Base-by-base conservation (phyloP, 2,329 filamentous ascomycete genomes). In the Xylariaceae sp. region DNA sequence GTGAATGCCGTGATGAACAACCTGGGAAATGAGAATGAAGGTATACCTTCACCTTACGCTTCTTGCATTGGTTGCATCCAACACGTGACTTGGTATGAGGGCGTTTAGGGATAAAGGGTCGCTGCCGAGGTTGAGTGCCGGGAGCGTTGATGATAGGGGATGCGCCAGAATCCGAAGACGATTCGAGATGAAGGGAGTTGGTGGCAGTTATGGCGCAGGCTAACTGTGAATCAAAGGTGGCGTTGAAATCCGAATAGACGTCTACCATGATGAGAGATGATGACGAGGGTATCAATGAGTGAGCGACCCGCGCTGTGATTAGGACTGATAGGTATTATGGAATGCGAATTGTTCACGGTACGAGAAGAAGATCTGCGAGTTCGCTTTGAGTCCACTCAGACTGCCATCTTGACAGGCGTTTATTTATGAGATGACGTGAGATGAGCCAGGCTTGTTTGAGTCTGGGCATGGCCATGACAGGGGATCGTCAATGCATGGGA, bases 41-140 rank as follows among this genome's bases (percentile, higher is more conserved):
- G 17, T 59, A 51, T 52, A 71, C 69, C 67, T 71, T 83, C 56
- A 82, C 78, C 69, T 81, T 82, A 57, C 82, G 77, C 13, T 70
- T 69, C 70, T 84, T 84, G 75, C 82, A 84, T 66, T 78, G 81
- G 61, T 72, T 73, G 65, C 82, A 84, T 4, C 81, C 82, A 2
- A 74, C 73, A 35, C 81, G 73, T 1, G 81, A 82, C 69, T 84
- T 84, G 64, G 74, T 80, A 68, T 84, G 82, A 52, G 81, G 80
- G 9, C 80, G 76, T 68, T 84, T 84, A 53, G 76, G 62, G 57
- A 77, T 72, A 55, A 76, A 80, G 2, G 11, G 41, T 1, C 73
- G 74, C 54, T 63, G 71, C 23, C 56, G 48, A 18, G 39, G 9
- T 44, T 53, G 52, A 41, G 52, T 15, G 10, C 15, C 35, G 4